Percentiles rank a stretch among this genome's conserved stretches.
Evolutionary conservation across 2,329 filamentous ascomycete genomes (phyloP).

Genomic region (Akanthomyces lecanii): DNA sequence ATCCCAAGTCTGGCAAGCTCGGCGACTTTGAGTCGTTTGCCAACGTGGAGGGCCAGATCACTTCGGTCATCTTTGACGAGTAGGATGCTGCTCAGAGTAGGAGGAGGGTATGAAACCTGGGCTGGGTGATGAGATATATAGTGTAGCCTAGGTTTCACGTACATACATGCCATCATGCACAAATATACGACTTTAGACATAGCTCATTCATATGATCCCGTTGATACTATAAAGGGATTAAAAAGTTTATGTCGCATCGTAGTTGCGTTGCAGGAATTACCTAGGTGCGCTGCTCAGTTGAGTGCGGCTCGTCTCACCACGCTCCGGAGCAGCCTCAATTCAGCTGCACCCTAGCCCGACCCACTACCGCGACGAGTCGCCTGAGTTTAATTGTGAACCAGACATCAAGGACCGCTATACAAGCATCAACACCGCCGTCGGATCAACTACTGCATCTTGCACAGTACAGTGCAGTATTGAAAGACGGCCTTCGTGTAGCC

Average conservation of each 20-base stretch:
- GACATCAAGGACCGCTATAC: background rate
- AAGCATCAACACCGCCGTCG: background rate
- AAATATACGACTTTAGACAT: background rate
- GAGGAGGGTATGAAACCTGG: background rate
- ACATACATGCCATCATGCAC: background rate
- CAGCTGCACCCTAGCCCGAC: constrained; percentile 8
- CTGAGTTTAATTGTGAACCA: background rate
- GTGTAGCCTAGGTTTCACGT: background rate
- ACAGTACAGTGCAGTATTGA: background rate
- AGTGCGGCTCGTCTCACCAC: background rate
- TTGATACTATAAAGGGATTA: no score
- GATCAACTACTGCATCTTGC: background rate
- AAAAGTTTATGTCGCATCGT: no score
- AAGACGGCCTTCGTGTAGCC: background rate
- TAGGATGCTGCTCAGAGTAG: constrained; percentile 16
- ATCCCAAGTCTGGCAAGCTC: constrained; percentile 56
- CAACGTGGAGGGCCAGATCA: constrained; percentile 42
- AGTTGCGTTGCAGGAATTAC: no score
- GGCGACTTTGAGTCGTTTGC: constrained; percentile 40
- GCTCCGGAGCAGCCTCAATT: background rate
- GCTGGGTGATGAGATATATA: background rate
- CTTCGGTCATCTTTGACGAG: constrained; percentile 46
- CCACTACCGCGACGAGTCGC: constrained; percentile 7
- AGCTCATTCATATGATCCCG: no score
- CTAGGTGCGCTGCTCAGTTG: no score